phyloP scores from a whole-genome alignment of 2,329 filamentous ascomycete genomes.

The Sporothrix euskadiensis region DNA sequence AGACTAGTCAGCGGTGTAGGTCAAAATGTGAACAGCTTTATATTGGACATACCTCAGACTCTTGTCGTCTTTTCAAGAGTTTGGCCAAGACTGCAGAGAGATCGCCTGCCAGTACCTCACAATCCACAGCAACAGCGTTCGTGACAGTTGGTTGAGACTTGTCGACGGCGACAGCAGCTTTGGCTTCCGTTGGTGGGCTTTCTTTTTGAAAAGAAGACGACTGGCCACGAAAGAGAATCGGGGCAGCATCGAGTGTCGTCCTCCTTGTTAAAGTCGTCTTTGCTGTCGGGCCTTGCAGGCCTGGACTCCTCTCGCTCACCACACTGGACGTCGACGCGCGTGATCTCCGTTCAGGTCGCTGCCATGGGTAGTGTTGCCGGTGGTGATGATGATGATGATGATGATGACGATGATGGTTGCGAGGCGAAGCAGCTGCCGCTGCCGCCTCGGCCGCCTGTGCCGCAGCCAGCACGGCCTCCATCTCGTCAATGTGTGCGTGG shows the following conservation, averaged over 20 bases:
- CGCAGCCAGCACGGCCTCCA: slow-evolving; percentile 41
- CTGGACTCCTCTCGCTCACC: background rate
- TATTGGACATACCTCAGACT: slow-evolving; percentile 44
- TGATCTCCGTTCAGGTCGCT: slow-evolving; percentile 27
- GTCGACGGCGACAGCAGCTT: no score
- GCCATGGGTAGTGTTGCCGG: slow-evolving; percentile 31
- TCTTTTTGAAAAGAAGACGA: background rate
- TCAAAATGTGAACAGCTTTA: no score
- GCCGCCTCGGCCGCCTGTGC: slow-evolving; percentile 25
- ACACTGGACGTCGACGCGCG: slow-evolving; percentile 28
- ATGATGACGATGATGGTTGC: background rate
- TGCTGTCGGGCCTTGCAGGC: background rate
- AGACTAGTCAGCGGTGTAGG: background rate
- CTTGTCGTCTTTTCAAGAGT: slow-evolving; percentile 58
- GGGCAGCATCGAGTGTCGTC: slow-evolving; percentile 14
- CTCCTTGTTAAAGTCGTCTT: background rate
- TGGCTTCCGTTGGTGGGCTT: background rate
- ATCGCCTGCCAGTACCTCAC: slow-evolving; percentile 51
- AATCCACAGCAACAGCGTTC: slow-evolving; percentile 36
- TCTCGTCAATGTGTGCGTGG: slow-evolving; percentile 47
- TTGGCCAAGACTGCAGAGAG: slow-evolving; percentile 53
- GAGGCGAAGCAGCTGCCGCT: slow-evolving; percentile 8
- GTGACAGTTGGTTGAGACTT: no score
- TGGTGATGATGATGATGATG: slow-evolving; percentile 4
- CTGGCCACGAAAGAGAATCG: slow-evolving; percentile 13